These are phyloP conservation scores for Silene uniflora DNA, from an alignment of 148 eudicot species.

Conservation along the genomic window DNA sequence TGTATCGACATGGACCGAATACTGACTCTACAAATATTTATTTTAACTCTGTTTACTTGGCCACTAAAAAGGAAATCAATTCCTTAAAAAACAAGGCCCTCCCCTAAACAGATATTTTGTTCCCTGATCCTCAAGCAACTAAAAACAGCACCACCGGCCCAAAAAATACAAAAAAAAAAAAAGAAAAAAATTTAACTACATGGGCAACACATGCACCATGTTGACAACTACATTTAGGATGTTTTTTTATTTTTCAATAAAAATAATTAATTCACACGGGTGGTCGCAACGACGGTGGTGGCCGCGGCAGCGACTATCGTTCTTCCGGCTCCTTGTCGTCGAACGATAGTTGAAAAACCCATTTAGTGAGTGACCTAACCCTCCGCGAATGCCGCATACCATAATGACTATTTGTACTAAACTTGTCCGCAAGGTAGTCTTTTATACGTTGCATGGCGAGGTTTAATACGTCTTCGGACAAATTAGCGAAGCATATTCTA, in stretches of 20 bases:
- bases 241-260: neutral
- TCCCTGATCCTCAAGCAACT: conserved; percentile 26
- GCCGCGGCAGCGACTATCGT: conserved; percentile 19
- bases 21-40: conserved; percentile 27
- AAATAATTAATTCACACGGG: neutral
- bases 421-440: conserved; percentile 32
- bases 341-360: conserved; percentile 82
- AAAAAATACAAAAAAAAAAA: neutral
- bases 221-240: conserved; percentile 24
- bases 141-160: conserved; percentile 14
- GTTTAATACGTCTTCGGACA: conserved; percentile 46
- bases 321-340: conserved; percentile 34
- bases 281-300: conserved; percentile 1
- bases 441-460: conserved; percentile 55
- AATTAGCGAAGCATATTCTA: conserved; percentile 68
- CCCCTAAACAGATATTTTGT: conserved; percentile 17
- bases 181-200: neutral
- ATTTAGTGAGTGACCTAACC: conserved; percentile 46
- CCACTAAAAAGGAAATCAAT: conserved; percentile 30
- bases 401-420: conserved; percentile 17
- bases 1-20: conserved; percentile 53
- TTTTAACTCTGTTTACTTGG: neutral
- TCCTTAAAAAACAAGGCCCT: conserved; percentile 39
- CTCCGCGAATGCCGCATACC: conserved; percentile 32
- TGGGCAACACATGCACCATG: conserved; percentile 19